Evolutionary conservation across 352 stramenopile genomes (phyloP).

Genomic region (Phytophthora constricta): DNA sequence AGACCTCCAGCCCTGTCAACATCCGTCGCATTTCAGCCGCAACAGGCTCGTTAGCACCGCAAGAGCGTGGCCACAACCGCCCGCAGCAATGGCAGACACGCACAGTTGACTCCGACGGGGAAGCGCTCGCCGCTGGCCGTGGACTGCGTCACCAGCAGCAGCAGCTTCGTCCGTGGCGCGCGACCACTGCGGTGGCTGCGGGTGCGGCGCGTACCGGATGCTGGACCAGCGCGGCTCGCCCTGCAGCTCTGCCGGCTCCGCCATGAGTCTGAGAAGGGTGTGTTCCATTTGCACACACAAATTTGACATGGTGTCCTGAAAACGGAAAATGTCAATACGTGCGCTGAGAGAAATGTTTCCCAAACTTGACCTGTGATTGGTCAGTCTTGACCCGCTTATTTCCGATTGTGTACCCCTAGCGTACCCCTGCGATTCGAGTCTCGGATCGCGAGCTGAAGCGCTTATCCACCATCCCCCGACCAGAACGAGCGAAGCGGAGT

Average conservation of each 20-base stretch:
- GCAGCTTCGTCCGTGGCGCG: slow-evolving; percentile 62
- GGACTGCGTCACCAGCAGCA: slow-evolving; percentile 68
- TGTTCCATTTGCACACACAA: too few species aligned
- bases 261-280: too few species aligned
- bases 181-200: slow-evolving; percentile 46
- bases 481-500: too few species aligned
- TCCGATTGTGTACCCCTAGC: too few species aligned
- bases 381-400: too few species aligned
- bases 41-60: slow-evolving; percentile 18
- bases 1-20: slow-evolving; percentile 72
- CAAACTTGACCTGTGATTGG: too few species aligned
- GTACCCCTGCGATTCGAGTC: too few species aligned
- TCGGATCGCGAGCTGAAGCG: too few species aligned
- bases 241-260: slow-evolving; percentile 59
- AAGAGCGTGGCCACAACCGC: neutral
- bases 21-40: slow-evolving; percentile 16
- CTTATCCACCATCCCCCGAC: too few species aligned
- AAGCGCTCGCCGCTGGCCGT: slow-evolving; percentile 82
- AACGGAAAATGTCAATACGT: too few species aligned
- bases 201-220: slow-evolving; percentile 46
- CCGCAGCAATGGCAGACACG: slow-evolving; percentile 19
- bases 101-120: slow-evolving; percentile 85
- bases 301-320: too few species aligned
- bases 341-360: too few species aligned
- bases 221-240: slow-evolving; percentile 74